Conservation (phyloP, 805 yeast species). For the Candida khao-thaluensis region DNA sequence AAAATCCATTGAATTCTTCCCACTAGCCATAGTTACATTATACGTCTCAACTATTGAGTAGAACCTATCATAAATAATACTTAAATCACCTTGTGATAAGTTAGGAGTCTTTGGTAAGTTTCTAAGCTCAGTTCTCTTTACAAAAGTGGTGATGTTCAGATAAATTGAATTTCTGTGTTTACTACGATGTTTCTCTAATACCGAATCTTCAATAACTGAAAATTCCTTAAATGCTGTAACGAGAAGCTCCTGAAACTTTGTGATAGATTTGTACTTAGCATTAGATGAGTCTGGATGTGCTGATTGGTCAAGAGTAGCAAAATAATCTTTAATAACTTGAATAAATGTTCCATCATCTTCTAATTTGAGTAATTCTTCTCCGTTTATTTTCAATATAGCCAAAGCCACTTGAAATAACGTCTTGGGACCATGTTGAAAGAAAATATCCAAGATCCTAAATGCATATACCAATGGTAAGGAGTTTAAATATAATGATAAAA, state of each 20-base stretch:
- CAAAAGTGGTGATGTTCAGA: constrained; percentile 84
- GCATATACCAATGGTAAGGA: constrained; percentile 96
- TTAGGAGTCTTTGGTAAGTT: constrained; percentile 75
- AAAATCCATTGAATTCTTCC: constrained; percentile 70
- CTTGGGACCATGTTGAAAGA: constrained; percentile 85
- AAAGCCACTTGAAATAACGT: constrained; percentile 90
- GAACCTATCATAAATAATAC: constrained; percentile 80
- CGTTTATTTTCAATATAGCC: constrained; percentile 86
- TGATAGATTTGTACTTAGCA: constrained; percentile 61
- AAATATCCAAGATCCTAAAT: constrained; percentile 84
- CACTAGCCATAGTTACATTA: constrained; percentile 47
- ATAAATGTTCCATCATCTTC: constrained; percentile 93
- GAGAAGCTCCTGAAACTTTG: constrained; percentile 85
- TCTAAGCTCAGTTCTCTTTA: constrained; percentile 86
- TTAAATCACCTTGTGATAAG: constrained; percentile 55
- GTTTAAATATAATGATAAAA: constrained; percentile 80
- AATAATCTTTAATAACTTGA: constrained; percentile 79
- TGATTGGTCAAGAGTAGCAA: constrained; percentile 69
- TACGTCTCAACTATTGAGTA: constrained; percentile 73
- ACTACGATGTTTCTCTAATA: constrained; percentile 65
- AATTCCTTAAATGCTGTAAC: constrained; percentile 94
- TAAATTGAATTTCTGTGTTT: constrained; percentile 75
- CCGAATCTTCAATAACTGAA: constrained; percentile 70
- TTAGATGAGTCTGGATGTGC: constrained; percentile 74
- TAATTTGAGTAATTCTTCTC: constrained; percentile 73